These are phyloP conservation scores for Dryas octopetala DNA, from an alignment of 306 rosid species.

Conservation along the genomic window DNA sequence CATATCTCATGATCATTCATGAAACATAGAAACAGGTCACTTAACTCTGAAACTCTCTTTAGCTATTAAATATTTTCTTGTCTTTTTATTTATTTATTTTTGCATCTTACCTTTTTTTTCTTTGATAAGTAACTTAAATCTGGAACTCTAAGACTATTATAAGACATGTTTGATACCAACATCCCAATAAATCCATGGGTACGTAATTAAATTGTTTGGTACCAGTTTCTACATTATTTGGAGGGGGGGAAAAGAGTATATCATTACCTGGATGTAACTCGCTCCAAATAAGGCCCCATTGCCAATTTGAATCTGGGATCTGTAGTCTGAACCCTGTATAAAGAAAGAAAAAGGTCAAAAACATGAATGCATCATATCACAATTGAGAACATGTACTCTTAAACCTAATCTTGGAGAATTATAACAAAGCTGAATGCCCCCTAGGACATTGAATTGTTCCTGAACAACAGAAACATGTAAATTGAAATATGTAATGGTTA, in stretches of 20 bases:
- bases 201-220: neutral
- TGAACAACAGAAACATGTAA: neutral
- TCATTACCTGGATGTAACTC: conserved; percentile 79
- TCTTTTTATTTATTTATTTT: too few species aligned
- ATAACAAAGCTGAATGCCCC: neutral
- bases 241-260: conserved; percentile 3
- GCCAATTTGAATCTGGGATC: conserved; percentile 80
- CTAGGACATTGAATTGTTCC: neutral
- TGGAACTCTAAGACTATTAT: neutral
- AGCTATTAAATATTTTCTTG: too few species aligned
- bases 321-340: conserved; percentile 79
- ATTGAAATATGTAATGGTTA: neutral
- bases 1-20: neutral
- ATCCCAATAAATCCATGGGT: neutral
- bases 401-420: neutral
- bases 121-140: neutral
- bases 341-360: neutral
- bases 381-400: neutral
- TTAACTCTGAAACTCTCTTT: too few species aligned
- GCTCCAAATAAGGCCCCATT: conserved; percentile 86
- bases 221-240: neutral
- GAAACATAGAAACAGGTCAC: too few species aligned
- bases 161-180: neutral
- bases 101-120: neutral
- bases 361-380: neutral